Evolutionary conservation across 345 rosid genomes (phyloP).

Genomic region (Laguncularia racemosa): DNA sequence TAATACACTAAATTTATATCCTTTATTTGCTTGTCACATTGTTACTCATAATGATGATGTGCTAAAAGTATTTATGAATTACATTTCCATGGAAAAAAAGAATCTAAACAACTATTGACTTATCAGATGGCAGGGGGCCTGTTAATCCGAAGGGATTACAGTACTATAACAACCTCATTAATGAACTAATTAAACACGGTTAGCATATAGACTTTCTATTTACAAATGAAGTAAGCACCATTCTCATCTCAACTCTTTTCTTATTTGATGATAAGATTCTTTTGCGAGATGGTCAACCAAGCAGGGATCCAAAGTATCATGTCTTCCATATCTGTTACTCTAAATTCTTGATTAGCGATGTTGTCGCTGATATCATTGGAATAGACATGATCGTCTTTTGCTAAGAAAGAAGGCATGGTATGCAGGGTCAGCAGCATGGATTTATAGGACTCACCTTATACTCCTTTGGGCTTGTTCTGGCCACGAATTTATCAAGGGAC

Average conservation of each 20-base stretch:
- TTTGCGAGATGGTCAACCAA: neutral
- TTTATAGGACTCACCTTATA: constrained; percentile 24
- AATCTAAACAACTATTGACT: too few relatives aligned
- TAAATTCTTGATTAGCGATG: too few relatives aligned
- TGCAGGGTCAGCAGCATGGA: constrained; percentile 37
- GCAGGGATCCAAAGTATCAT: constrained; percentile 36
- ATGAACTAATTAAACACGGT: constrained; percentile 15
- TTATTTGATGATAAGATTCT: too few relatives aligned
- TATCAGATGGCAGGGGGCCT: constrained; percentile 19
- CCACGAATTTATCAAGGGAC: constrained; percentile 26
- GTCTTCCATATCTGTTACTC: too few relatives aligned
- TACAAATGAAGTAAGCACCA: neutral
- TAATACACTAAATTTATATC: too few relatives aligned
- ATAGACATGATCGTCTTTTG: too few relatives aligned
- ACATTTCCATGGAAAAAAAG: too few relatives aligned
- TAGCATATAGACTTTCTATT: neutral
- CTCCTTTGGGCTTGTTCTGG: constrained; percentile 17
- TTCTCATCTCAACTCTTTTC: neutral
- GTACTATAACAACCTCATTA: constrained; percentile 17
- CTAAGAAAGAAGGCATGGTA: too few relatives aligned
- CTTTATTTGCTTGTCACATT: too few relatives aligned
- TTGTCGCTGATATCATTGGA: too few relatives aligned
- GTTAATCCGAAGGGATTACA: constrained; percentile 13
- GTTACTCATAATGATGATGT: too few relatives aligned
- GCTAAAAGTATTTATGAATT: too few relatives aligned